phyloP scores from a whole-genome alignment of 2,329 filamentous ascomycete genomes.

The Albifimbria verrucaria region DNA sequence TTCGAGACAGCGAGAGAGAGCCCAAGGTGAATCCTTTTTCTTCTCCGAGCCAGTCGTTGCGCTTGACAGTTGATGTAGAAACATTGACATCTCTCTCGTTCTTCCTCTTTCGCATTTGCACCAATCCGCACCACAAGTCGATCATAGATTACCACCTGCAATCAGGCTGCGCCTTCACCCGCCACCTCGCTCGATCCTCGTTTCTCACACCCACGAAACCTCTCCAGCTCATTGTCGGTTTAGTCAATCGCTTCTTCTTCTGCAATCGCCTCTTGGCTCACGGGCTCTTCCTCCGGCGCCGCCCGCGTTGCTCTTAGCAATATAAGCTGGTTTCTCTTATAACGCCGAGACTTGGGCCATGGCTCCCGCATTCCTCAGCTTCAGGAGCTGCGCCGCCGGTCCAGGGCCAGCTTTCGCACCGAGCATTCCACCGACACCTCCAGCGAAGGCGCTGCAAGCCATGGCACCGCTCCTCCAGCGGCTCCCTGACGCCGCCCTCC shows the following conservation, averaged over 20 bases:
- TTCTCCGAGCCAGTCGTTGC: background rate
- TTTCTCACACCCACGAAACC: too few relatives aligned
- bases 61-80: background rate
- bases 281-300: too few relatives aligned
- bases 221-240: too few relatives aligned
- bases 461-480: constrained; percentile 62
- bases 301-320: too few relatives aligned
- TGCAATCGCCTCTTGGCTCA: too few relatives aligned
- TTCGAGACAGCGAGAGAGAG: too few relatives aligned
- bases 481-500: constrained; percentile 73
- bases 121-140: background rate
- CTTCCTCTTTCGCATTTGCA: background rate
- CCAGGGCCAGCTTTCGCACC: constrained; percentile 69
- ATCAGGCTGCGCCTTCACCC: too few relatives aligned
- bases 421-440: constrained; percentile 60
- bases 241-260: too few relatives aligned
- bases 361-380: constrained; percentile 63
- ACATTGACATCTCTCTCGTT: background rate
- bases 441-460: constrained; percentile 55
- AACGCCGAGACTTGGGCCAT: constrained; percentile 30
- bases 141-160: background rate
- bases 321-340: too few relatives aligned
- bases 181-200: too few relatives aligned
- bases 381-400: constrained; percentile 73
- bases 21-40: too few relatives aligned